Conservation (phyloP, 495 filamentous ascomycete species). For the Aspergillus steynii region DNA sequence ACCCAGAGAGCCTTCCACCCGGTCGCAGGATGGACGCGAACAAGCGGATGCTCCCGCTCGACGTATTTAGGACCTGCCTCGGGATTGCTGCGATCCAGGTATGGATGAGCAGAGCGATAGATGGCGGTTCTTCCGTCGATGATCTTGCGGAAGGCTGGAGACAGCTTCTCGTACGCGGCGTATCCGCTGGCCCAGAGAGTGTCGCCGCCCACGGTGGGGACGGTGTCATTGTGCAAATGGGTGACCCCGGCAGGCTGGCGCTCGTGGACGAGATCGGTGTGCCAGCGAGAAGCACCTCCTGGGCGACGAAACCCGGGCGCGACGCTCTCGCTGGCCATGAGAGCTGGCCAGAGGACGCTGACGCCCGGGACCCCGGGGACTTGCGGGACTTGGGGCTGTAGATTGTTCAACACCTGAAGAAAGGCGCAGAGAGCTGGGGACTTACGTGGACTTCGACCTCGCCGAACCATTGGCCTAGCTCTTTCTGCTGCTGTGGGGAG, state of each 20-base stretch:
- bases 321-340: constrained; percentile 54
- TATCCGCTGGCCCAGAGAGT: constrained; percentile 74
- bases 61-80: constrained; percentile 61
- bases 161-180: constrained; percentile 70
- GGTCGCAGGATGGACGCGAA: constrained; percentile 69
- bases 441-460: constrained; percentile 68
- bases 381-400: constrained; percentile 66
- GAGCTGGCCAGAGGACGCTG: constrained; percentile 67
- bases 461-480: constrained; percentile 64
- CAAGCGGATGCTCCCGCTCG: constrained; percentile 66
- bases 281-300: constrained; percentile 66
- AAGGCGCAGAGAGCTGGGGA: not conserved
- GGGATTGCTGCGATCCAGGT: constrained; percentile 64
- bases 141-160: constrained; percentile 66
- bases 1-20: constrained; percentile 73
- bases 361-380: constrained; percentile 66
- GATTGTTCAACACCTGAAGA: not conserved
- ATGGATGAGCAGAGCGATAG: constrained; percentile 65
- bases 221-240: constrained; percentile 65
- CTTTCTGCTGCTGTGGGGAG: constrained; percentile 66
- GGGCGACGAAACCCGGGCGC: constrained; percentile 61
- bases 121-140: constrained; percentile 69
- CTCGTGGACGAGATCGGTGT: constrained; percentile 71
- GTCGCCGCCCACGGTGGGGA: constrained; percentile 66
- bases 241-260: constrained; percentile 70